phyloP scores from a whole-genome alignment of 148 eudicot genomes.

The Diospyros lotus region DNA sequence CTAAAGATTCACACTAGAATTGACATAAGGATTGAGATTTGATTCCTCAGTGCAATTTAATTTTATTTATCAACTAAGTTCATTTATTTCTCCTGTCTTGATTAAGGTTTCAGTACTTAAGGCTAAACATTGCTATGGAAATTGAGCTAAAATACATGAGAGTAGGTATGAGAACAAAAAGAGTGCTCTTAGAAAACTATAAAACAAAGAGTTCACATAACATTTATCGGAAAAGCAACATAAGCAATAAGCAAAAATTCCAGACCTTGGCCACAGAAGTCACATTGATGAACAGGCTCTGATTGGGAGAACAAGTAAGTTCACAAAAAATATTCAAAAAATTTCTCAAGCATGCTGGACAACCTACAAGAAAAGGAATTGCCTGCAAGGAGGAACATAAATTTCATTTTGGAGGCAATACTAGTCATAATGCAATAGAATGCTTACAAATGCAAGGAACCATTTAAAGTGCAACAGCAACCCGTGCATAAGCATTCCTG shows the following conservation, averaged over 20 bases:
- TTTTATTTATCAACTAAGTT: background rate
- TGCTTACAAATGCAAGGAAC: background rate
- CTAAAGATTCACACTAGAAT: background rate
- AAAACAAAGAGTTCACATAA: background rate
- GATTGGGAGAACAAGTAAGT: conserved; percentile 75
- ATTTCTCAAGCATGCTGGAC: conserved; percentile 78
- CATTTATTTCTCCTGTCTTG: background rate
- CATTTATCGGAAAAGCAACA: background rate
- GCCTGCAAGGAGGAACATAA: conserved; percentile 36
- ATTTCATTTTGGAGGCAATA: background rate
- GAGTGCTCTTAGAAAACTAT: background rate
- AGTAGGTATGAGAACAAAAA: too few species aligned
- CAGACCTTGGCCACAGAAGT: conserved; percentile 54
- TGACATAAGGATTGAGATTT: background rate
- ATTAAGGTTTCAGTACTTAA: background rate
- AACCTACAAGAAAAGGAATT: conserved; percentile 58
- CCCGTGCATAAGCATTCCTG: background rate
- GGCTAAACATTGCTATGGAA: background rate
- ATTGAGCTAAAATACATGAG: background rate
- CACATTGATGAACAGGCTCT: conserved; percentile 63
- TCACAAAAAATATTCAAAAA: conserved; percentile 72
- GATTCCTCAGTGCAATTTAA: background rate
- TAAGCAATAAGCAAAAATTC: background rate
- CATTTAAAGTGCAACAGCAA: background rate
- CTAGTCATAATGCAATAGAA: background rate